Evolutionary conservation across 2,329 filamentous ascomycete species (phyloP), one percentile per base, ranked within the genome.

Genomic region (Verticillium isaacii): DNA sequence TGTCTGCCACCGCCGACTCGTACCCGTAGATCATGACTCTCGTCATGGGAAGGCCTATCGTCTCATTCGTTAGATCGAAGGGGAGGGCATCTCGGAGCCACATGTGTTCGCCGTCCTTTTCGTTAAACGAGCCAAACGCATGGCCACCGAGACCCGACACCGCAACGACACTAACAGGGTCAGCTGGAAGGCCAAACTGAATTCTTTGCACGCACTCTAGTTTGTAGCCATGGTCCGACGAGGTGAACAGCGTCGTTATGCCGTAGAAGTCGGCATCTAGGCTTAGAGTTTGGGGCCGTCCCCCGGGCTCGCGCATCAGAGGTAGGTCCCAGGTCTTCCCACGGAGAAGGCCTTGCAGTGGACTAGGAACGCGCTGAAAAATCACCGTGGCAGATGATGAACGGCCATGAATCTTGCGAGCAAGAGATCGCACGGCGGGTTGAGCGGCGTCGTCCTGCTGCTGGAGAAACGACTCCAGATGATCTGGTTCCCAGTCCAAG

Each of bases 81-180:
- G 64, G 62, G 0, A 71, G 64, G 2, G 63, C 25, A 59, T 71
- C 68, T 8, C 66, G 63, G n/a, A 70, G 64, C 69, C 69, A 71
- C 67, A 69, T 68, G 34, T 67, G 61, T 11, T 37, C 5, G 1
- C 66, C 66, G n/a, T 50, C 61, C 32, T 56, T 62, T 25, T 67
- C 64, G 56, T 69, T 69, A 60, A 71, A 71, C 1, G 69, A 71
- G 0, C 66, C 64, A 32, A 67, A 70, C 1, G 69, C 68, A 58
- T 71, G 68, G 2, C 65, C 64, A 15, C 67, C 67, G 23, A 70
- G 65, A 1, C 68, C 69, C 5, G 64, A 14, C 39, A 58, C 32
- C 8, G 56, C 56, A 8, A 58, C 15, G 19, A 58, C n/a, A 19
- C 56, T 19, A 9, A 2, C n/a, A 19, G 6, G 17, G 7, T 23